phyloP scores from a whole-genome alignment of 1,284 basidiomycete species.

The Cryptococcus depauperatus region DNA sequence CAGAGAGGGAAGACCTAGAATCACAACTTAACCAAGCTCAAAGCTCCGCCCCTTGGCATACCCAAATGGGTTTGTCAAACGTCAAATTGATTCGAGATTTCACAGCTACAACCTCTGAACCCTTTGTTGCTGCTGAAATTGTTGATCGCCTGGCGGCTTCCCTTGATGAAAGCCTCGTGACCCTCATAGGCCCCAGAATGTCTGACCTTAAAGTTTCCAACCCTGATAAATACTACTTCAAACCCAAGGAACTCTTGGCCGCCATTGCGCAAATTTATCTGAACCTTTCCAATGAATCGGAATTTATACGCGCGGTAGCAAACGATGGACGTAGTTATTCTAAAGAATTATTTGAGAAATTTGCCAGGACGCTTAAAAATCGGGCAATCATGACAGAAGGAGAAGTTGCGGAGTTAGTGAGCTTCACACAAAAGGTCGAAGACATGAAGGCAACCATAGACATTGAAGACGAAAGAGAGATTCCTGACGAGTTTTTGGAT shows the following conservation, averaged over 20 bases:
- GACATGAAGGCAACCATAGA: conserved; percentile 66
- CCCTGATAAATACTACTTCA: conserved; percentile 81
- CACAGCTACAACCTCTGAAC: conserved; percentile 80
- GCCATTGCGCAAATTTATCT: conserved; percentile 88
- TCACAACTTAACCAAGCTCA: conserved; percentile 70
- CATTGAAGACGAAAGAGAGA: conserved; percentile 81
- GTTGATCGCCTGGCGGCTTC: conserved; percentile 83
- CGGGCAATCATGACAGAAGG: conserved; percentile 66
- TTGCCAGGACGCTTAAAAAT: conserved; percentile 61
- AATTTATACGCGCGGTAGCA: conserved; percentile 84
- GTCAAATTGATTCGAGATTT: conserved; percentile 84
- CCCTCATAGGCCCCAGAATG: conserved; percentile 74
- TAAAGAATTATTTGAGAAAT: conserved; percentile 73
- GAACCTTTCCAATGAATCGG: conserved; percentile 70
- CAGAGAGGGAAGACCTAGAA: conserved; percentile 78
- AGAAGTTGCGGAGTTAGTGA: conserved; percentile 66
- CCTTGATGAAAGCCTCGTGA: conserved; percentile 85
- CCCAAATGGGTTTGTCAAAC: conserved; percentile 76
- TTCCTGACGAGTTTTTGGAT: conserved; percentile 88
- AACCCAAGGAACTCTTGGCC: conserved; percentile 71
- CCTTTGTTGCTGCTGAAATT: conserved; percentile 95
- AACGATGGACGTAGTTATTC: conserved; percentile 86
- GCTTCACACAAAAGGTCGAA: conserved; percentile 78
- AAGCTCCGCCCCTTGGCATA: conserved; percentile 74
- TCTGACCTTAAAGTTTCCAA: conserved; percentile 72